A percentile compares a stretch with the other conserved stretches of the same genome.
These are phyloP conservation scores for Teratosphaeria gauchensis DNA, from an alignment of 2,329 filamentous ascomycete genomes.

Conservation along the genomic window DNA sequence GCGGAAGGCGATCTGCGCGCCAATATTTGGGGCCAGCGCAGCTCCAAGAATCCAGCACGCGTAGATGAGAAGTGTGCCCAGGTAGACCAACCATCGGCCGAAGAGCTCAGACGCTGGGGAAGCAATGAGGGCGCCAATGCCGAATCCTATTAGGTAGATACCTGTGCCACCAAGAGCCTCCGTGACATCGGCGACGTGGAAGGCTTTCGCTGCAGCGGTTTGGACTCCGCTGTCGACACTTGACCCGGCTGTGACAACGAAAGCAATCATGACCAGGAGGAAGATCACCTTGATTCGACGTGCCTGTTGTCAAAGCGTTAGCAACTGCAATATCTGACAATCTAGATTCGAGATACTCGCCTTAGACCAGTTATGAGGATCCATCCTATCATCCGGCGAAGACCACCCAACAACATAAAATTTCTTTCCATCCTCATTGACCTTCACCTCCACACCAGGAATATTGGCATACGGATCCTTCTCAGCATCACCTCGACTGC, in stretches of 20 bases:
- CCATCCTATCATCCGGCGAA: constrained; percentile 2
- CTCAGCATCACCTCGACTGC: background rate
- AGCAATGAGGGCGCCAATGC: constrained; percentile 38
- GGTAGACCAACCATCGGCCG: constrained; percentile 38
- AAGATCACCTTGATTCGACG: constrained; percentile 12
- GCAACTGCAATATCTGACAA: background rate
- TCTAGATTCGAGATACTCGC: background rate
- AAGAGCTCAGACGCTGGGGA: constrained; percentile 41
- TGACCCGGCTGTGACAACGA: constrained; percentile 42
- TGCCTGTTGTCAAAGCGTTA: background rate
- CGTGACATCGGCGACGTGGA: constrained; percentile 41
- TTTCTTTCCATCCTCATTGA: background rate
- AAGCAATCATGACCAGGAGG: constrained; percentile 34
- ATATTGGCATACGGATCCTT: background rate
- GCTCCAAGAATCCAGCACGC: constrained; percentile 42
- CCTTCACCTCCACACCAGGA: background rate
- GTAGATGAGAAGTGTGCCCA: constrained; percentile 36
- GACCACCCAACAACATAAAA: constrained; percentile 4
- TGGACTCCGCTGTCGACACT: constrained; percentile 45
- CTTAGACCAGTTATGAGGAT: constrained; percentile 5
- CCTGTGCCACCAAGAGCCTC: constrained; percentile 40
- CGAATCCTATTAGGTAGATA: constrained; percentile 33
- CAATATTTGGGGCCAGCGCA: constrained; percentile 39
- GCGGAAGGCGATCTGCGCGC: constrained; percentile 39
- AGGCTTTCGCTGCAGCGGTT: constrained; percentile 35